These are phyloP conservation scores for Phoenix roebelenii DNA, from an alignment of 176 grass and related monocot genomes.

Conservation along the genomic window DNA sequence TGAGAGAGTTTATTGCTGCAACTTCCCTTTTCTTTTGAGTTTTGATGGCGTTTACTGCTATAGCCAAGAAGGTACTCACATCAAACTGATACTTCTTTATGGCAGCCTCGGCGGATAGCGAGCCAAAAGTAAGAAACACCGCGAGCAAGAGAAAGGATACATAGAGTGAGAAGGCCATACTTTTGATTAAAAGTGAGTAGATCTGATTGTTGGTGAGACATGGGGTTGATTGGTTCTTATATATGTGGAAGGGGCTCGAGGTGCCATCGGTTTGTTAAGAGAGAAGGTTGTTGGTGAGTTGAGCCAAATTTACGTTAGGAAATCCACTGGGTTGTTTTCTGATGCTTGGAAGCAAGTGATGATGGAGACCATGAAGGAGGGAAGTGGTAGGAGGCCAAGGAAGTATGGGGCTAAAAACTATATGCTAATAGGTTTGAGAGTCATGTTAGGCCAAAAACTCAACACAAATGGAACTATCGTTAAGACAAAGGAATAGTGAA, in stretches of 20 bases:
- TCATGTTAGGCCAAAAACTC: not conserved
- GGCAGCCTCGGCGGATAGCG: conserved; percentile 24
- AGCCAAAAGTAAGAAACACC: not conserved
- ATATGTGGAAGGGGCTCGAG: not conserved
- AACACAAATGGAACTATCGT: not conserved
- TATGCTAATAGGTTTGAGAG: not conserved
- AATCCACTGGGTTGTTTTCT: not conserved
- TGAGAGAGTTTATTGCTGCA: too few relatives aligned
- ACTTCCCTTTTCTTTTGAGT: too few relatives aligned
- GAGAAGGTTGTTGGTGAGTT: not conserved
- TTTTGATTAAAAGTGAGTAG: too few relatives aligned
- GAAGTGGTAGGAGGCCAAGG: not conserved
- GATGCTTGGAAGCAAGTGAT: conserved; percentile 49
- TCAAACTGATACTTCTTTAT: conserved; percentile 58
- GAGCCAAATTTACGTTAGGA: too few relatives aligned
- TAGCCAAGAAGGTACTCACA: conserved; percentile 25
- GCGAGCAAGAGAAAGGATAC: not conserved
- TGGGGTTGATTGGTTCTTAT: not conserved
- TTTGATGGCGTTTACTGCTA: too few relatives aligned
- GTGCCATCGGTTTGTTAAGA: conserved; percentile 13
- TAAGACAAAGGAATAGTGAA: conserved; percentile 10
- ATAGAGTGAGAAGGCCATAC: conserved; percentile 1
- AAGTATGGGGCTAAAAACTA: not conserved
- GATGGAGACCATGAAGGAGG: conserved; percentile 27
- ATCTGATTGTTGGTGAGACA: not conserved